These are phyloP conservation scores for Xylariaceae sp. DNA, from an alignment of 2,329 filamentous ascomycete species.

Conservation along the genomic window DNA sequence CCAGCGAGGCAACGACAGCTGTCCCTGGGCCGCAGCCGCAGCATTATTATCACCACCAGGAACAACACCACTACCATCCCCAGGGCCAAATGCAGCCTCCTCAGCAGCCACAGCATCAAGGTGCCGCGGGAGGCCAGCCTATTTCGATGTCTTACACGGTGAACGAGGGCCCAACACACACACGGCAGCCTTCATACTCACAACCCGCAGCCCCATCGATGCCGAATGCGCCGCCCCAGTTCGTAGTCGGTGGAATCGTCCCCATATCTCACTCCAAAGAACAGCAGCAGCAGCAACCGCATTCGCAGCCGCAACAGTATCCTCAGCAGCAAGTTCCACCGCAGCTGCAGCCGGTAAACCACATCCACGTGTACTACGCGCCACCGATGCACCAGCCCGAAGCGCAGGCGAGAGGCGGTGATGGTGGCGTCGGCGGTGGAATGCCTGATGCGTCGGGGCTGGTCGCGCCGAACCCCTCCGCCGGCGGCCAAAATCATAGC, in stretches of 20 bases:
- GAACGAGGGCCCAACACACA: constrained; percentile 17
- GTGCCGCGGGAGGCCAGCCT: constrained; percentile 6
- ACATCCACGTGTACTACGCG: constrained; percentile 28
- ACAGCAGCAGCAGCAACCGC: constrained; percentile 2
- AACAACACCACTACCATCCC: constrained; percentile 20
- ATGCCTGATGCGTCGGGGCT: constrained; percentile 14
- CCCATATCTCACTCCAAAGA: constrained; percentile 5
- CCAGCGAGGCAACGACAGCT: constrained; percentile 13
- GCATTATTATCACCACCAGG: constrained; percentile 22
- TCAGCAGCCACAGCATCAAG: constrained; percentile 11
- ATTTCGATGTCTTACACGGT: constrained; percentile 20
- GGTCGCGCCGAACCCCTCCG: not conserved
- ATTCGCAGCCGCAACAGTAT: constrained; percentile 9
- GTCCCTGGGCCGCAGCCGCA: constrained; percentile 7
- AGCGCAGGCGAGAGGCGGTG: not conserved
- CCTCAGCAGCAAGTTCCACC: not conserved
- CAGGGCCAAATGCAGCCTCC: constrained; percentile 10
- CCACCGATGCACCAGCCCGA: constrained; percentile 7
- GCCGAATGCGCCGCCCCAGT: constrained; percentile 1
- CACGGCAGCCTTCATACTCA: constrained; percentile 16
- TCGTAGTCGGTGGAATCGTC: constrained; percentile 8
- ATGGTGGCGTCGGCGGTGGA: not conserved
- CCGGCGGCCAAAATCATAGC: not conserved
- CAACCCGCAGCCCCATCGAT: constrained; percentile 24
- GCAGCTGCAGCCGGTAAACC: constrained; percentile 25